Evolutionary conservation across 352 stramenopile species (phyloP).

Genomic region (Paralagenidium karlingii): DNA sequence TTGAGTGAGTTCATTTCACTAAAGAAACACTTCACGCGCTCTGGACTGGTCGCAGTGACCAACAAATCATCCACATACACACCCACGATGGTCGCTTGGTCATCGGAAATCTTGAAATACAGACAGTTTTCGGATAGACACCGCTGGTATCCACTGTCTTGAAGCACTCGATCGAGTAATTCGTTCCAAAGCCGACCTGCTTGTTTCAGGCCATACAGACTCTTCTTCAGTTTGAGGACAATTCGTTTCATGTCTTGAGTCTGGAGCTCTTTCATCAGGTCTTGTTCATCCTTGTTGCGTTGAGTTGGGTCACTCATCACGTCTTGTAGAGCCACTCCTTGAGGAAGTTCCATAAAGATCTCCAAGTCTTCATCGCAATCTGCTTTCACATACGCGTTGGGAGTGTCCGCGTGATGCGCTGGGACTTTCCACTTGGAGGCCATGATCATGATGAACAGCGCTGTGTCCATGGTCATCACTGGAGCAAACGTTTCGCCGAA

Average conservation of each 20-base stretch:
- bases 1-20: constrained; percentile 3
- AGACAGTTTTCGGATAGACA: constrained; percentile 14
- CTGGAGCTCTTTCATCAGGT: constrained; percentile 1
- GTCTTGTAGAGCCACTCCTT: not conserved
- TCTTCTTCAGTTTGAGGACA: constrained; percentile 2
- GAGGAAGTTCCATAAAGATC: constrained; percentile 5
- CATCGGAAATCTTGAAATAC: constrained; percentile 6
- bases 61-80: constrained; percentile 22
- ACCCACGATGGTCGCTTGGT: constrained; percentile 3
- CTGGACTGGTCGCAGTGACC: constrained; percentile 5
- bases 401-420: not conserved
- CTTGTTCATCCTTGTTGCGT: no score
- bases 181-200: constrained; percentile 10
- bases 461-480: no score
- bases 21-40: no score
- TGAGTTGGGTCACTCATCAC: no score
- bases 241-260: not conserved
- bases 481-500: no score
- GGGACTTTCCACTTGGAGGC: not conserved
- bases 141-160: constrained; percentile 6
- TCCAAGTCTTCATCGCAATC: not conserved
- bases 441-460: no score
- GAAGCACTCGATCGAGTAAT: constrained; percentile 3
- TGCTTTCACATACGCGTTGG: constrained; percentile 5
- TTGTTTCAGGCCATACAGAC: constrained; percentile 20